phyloP scores from a whole-genome alignment of 441 rosid genomes.

The Populus tomentosa region DNA sequence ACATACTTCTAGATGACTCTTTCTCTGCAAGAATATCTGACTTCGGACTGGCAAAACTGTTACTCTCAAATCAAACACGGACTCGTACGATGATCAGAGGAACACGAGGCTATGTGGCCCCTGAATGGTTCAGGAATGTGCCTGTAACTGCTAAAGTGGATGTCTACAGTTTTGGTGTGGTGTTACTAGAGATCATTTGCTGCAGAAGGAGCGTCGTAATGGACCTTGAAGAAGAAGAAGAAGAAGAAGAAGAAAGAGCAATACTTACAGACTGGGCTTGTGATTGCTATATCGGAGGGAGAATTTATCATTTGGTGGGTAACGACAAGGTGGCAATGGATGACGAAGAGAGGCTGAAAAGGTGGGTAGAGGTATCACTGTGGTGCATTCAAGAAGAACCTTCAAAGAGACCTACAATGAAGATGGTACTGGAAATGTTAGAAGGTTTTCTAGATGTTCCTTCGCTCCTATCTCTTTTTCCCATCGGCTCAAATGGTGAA shows the following conservation, averaged over 20 bases:
- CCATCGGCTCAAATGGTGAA: background rate
- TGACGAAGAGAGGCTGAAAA: conserved; percentile 12
- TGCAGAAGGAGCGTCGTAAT: conserved; percentile 14
- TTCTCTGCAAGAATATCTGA: conserved; percentile 17
- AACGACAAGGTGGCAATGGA: conserved; percentile 1
- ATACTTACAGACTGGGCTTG: conserved; percentile 20
- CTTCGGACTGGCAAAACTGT: conserved; percentile 18
- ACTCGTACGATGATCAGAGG: conserved; percentile 18
- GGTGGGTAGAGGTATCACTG: conserved; percentile 7
- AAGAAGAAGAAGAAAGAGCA: background rate
- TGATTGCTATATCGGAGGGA: conserved; percentile 6
- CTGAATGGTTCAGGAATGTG: conserved; percentile 24
- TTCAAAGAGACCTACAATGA: conserved; percentile 17
- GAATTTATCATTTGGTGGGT: background rate
- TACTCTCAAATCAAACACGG: conserved; percentile 8
- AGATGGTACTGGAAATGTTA: conserved; percentile 15
- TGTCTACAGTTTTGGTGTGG: conserved; percentile 18
- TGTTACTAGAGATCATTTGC: conserved; percentile 25
- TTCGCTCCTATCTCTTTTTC: background rate
- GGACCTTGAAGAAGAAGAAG: background rate
- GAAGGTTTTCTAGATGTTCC: conserved; percentile 13
- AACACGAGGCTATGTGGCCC: conserved; percentile 23
- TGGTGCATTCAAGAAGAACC: conserved; percentile 26
- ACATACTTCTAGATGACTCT: conserved; percentile 16
- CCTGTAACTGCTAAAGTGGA: conserved; percentile 24